These are phyloP conservation scores for Breviolum minutum DNA, from an alignment of 73 alveolate genomes.

Conservation along the genomic window DNA sequence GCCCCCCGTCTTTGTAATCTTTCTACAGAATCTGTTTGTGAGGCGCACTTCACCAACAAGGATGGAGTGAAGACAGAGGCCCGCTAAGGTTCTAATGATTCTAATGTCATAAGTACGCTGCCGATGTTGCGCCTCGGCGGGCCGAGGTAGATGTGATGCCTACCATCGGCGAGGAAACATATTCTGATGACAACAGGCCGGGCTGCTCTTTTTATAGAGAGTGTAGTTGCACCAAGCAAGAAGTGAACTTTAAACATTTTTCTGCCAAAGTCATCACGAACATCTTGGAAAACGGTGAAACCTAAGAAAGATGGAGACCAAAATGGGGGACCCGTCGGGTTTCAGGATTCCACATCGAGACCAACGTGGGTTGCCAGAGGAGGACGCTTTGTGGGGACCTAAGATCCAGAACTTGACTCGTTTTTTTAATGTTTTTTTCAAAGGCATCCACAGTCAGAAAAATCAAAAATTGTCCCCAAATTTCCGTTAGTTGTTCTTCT, in stretches of 20 bases:
- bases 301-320: neutral
- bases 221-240: neutral
- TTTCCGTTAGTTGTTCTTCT: neutral
- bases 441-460: neutral
- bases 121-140: neutral
- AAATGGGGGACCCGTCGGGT: too few species aligned
- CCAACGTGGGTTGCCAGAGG: conserved; percentile 91
- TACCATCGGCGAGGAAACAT: conserved; percentile 54
- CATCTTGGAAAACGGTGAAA: neutral
- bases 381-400: conserved; percentile 62
- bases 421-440: neutral
- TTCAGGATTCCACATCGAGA: conserved; percentile 77
- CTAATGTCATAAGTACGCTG: neutral
- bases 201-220: neutral
- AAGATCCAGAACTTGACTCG: neutral
- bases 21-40: neutral
- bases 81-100: too few species aligned
- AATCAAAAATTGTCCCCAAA: neutral
- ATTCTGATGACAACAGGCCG: conserved; percentile 56
- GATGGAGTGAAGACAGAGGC: conserved; percentile 72
- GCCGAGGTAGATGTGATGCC: conserved; percentile 68
- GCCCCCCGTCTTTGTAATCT: too few species aligned
- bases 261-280: neutral
- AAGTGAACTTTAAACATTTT: neutral
- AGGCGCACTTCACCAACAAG: conserved; percentile 73